Conservation (phyloP, 1,139 yeast species). For the Trichomonascaceae sp. region DNA sequence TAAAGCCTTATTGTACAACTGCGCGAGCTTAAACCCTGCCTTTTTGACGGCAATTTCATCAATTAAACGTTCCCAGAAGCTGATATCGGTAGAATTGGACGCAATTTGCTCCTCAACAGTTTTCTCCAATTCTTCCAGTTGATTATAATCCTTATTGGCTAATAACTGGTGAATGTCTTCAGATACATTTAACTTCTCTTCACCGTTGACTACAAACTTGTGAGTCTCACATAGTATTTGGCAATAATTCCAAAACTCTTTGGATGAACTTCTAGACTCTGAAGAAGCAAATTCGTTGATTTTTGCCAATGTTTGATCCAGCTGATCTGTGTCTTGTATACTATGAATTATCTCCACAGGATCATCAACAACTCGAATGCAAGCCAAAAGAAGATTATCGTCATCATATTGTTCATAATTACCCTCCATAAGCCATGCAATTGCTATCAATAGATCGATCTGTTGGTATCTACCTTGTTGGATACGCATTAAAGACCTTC, state of each 20-base stretch:
- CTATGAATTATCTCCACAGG: constrained; percentile 21
- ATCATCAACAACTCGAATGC: constrained; percentile 19
- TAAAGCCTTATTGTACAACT: constrained; percentile 16
- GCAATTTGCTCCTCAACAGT: constrained; percentile 21
- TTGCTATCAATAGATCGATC: constrained; percentile 27
- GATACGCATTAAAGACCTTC: constrained; percentile 31
- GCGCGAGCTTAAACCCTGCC: constrained; percentile 20
- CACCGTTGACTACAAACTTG: neutral
- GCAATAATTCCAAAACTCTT: constrained; percentile 23
- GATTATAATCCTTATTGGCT: constrained; percentile 23
- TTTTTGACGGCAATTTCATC: constrained; percentile 23
- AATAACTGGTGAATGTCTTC: constrained; percentile 30
- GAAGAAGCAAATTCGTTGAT: constrained; percentile 19
- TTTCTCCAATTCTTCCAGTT: constrained; percentile 24
- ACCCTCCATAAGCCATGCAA: constrained; percentile 22
- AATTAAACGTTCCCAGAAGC: constrained; percentile 31
- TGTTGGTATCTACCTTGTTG: constrained; percentile 26
- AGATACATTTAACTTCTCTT: constrained; percentile 16
- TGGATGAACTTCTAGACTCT: constrained; percentile 17
- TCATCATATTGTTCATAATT: constrained; percentile 9
- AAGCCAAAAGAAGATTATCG: constrained; percentile 9
- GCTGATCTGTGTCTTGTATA: constrained; percentile 10
- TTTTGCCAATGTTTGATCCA: constrained; percentile 17
- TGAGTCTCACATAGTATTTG: neutral
- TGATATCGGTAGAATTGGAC: constrained; percentile 26